Evolutionary conservation across 2,329 filamentous ascomycete genomes (phyloP).

Genomic region (Blastomyces emzantsi): DNA sequence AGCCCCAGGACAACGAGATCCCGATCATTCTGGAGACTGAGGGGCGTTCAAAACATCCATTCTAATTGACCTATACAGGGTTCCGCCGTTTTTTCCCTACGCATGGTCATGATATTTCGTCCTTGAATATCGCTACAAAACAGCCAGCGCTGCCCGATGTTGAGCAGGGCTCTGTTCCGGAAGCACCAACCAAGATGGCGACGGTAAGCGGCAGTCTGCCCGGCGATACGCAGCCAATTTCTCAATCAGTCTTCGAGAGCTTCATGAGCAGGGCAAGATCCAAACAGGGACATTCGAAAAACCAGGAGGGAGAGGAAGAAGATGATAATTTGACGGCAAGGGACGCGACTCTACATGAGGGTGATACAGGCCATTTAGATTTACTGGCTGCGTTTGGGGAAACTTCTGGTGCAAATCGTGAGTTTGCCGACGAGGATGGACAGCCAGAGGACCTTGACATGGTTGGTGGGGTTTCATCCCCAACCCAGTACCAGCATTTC

Average conservation of each 20-base stretch:
- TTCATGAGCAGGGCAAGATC: conserved; percentile 31
- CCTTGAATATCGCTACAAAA: conserved; percentile 7
- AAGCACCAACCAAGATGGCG: conserved; percentile 27
- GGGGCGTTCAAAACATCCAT: neutral
- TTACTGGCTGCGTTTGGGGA: conserved; percentile 33
- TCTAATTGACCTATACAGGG: neutral
- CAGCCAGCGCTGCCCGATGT: conserved; percentile 16
- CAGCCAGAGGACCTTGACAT: conserved; percentile 53
- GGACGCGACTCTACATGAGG: conserved; percentile 32
- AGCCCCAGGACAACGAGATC: neutral
- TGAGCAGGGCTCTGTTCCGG: conserved; percentile 15
- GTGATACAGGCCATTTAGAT: conserved; percentile 38
- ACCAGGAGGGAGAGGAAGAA: conserved; percentile 11
- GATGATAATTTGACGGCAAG: conserved; percentile 21
- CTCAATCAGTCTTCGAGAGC: conserved; percentile 37
- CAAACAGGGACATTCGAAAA: conserved; percentile 13
- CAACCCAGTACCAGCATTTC: conserved; percentile 32
- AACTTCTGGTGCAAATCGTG: conserved; percentile 18
- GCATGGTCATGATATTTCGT: neutral
- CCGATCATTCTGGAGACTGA: neutral
- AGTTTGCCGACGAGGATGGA: neutral
- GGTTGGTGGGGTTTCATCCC: conserved; percentile 54
- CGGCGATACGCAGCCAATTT: conserved; percentile 38
- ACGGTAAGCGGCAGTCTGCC: conserved; percentile 25
- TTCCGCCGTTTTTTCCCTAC: neutral